Evolutionary conservation across 2,329 filamentous ascomycete genomes (phyloP), one percentile per base, ranked within the genome.

Genomic region (Sphaerulina vaccinii): DNA sequence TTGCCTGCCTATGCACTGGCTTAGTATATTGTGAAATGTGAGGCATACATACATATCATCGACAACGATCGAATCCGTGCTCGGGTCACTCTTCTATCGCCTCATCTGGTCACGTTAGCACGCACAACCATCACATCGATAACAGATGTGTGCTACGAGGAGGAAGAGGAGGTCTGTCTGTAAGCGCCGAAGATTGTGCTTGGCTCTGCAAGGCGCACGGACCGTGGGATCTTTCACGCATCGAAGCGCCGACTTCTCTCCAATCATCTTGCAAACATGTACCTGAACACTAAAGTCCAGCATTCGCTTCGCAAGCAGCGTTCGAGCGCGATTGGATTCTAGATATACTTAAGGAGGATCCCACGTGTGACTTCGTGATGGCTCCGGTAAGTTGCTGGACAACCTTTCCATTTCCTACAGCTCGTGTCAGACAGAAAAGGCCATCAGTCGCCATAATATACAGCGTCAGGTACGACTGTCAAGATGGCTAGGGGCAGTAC

Each of bases 401-500:
- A 45, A 33, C 42, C 37, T 48, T 51, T 50, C 39, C 51, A 7
- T 35, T 44, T 22, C 41, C 24, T 38, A 35, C 47, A 27, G 16
- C 43, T 16, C 21, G 15, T 32, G 13, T 29, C 40, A n/a, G 32
- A 18, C 49, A 52, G 41, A 10, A 63, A 63, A 61, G 56, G 8
- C 35, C 16, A 18, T 18, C 27, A 49, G 23, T 33, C 33, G 36
- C 36, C 18, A 41, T 37, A 19, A 15, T 18, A 21, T 23, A n/a
- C 11, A 38, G 27, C 11, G 11, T 11, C 7, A 19, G 13, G 9
- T 16, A 4, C 29, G 33, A 22, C 36, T 29, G 19, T 32, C 54
- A 55, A 52, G 3, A 65, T 65, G 63, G 58, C 58, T 32, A 46
- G 61, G 54, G 59, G 60, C 24, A 53, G 61, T 22, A 39, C 51